Evolutionary conservation across 2,329 filamentous ascomycete genomes (phyloP).

Genomic region (Ophiostoma sp.): DNA sequence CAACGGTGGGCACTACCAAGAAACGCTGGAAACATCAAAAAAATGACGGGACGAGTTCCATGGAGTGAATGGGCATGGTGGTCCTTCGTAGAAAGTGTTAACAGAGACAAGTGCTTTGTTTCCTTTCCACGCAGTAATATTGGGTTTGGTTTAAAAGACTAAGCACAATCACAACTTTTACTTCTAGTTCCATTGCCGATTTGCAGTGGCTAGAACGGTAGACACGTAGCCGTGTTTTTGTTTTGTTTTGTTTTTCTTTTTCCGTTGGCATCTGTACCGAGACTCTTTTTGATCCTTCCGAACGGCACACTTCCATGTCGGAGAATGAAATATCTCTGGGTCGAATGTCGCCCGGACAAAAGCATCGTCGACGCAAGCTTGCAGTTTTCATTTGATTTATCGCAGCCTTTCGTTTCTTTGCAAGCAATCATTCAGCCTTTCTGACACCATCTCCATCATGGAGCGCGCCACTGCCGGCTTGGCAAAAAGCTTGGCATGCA

Average conservation of each 20-base stretch:
- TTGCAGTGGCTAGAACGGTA: no score
- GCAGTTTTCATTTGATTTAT: neutral
- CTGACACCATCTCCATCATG: constrained; percentile 1
- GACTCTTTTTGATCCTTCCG: neutral
- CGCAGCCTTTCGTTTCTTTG: neutral
- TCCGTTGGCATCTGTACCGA: neutral
- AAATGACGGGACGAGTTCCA: neutral
- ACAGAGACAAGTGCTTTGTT: no score
- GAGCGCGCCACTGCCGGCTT: constrained; percentile 5
- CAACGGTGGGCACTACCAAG: neutral
- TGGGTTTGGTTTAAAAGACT: no score
- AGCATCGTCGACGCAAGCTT: neutral
- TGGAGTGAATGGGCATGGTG: no score
- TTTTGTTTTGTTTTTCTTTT: no score
- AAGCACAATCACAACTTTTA: neutral
- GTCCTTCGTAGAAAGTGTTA: no score
- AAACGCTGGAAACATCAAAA: neutral
- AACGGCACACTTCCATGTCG: neutral
- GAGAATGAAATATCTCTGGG: neutral
- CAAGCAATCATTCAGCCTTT: neutral
- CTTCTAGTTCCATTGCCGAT: no score
- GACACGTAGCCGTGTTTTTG: neutral
- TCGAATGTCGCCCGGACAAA: neutral
- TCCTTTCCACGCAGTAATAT: no score
- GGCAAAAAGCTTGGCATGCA: constrained; percentile 11